phyloP scores from a whole-genome alignment of 129 eudicot species.

The Sambucus nigra region DNA sequence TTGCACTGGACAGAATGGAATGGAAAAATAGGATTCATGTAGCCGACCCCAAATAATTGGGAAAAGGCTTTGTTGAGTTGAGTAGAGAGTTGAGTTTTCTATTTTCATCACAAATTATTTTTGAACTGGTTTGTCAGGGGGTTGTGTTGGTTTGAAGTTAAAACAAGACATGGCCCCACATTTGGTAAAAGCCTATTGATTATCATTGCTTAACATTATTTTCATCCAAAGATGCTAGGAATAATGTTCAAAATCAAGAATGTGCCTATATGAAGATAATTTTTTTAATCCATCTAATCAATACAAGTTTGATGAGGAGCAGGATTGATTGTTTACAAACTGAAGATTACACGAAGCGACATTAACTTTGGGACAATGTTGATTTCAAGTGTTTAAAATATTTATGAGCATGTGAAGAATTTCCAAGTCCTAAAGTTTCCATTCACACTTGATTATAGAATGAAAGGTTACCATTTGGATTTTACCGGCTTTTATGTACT shows the following conservation, averaged over 20 bases:
- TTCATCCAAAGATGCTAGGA: slow-evolving; percentile 34
- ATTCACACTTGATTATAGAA: slow-evolving; percentile 42
- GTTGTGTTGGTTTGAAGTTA: slow-evolving; percentile 62
- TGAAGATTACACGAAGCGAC: slow-evolving; percentile 31
- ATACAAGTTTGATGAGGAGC: slow-evolving; percentile 54
- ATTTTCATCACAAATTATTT: slow-evolving; percentile 34
- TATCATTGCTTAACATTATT: slow-evolving; percentile 40
- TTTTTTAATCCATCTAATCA: slow-evolving; percentile 26
- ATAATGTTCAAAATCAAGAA: slow-evolving; percentile 41
- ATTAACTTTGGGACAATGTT: slow-evolving; percentile 31
- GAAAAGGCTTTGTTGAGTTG: too few species aligned
- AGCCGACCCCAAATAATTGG: too few species aligned
- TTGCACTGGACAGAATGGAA: too few species aligned
- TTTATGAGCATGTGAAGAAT: slow-evolving; percentile 47
- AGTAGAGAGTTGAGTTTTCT: too few species aligned
- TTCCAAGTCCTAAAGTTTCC: slow-evolving; percentile 61
- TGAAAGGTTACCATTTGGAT: slow-evolving; percentile 51
- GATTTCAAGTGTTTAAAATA: slow-evolving; percentile 36
- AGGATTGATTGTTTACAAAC: slow-evolving; percentile 44
- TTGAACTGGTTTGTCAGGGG: slow-evolving; percentile 83
- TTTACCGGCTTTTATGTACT: slow-evolving; percentile 25
- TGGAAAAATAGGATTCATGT: too few species aligned
- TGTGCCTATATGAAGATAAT: slow-evolving; percentile 36
- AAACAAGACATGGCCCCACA: slow-evolving; percentile 75
- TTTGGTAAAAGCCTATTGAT: slow-evolving; percentile 47